Percentiles rank a stretch among this genome's conserved stretches.
phyloP scores from a whole-genome alignment of 2,329 filamentous ascomycete genomes.

The Hymenoscyphus scutula region DNA sequence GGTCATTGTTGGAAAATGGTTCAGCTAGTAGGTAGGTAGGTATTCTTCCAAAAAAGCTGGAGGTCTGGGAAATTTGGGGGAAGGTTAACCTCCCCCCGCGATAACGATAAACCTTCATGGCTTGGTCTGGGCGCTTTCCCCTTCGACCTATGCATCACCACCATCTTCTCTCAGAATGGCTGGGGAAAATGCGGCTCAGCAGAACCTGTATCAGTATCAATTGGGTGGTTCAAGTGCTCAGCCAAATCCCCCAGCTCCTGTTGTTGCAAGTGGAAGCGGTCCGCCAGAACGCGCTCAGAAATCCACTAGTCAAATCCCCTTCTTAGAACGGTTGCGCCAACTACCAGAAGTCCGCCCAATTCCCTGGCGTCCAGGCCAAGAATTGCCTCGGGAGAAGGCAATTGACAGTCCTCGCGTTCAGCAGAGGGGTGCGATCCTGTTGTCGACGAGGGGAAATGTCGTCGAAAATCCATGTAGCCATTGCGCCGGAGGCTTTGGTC shows the following conservation, averaged over 20 bases:
- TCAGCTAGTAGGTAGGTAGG: neutral
- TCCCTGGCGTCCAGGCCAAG: constrained; percentile 31
- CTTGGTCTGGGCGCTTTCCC: constrained; percentile 2
- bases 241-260: constrained; percentile 3
- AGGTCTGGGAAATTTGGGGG: constrained; percentile 1
- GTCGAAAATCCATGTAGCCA: constrained; percentile 23
- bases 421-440: constrained; percentile 27
- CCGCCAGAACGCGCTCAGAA: constrained; percentile 5
- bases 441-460: constrained; percentile 26
- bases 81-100: constrained; percentile 4
- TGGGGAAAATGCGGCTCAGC: constrained; percentile 5
- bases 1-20: neutral
- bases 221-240: constrained; percentile 6
- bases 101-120: constrained; percentile 10
- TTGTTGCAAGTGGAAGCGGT: neutral
- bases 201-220: constrained; percentile 11
- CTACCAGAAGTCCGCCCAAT: constrained; percentile 27
- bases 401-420: constrained; percentile 28
- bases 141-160: neutral
- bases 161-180: constrained; percentile 10
- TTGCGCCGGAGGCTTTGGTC: constrained; percentile 27
- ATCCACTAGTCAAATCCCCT: constrained; percentile 16
- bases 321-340: constrained; percentile 21
- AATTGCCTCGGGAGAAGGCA: constrained; percentile 26
- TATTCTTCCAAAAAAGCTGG: neutral